Conservation (phyloP, 371 early-diverging fungal genomes). For the Chytridium lagenaria region DNA sequence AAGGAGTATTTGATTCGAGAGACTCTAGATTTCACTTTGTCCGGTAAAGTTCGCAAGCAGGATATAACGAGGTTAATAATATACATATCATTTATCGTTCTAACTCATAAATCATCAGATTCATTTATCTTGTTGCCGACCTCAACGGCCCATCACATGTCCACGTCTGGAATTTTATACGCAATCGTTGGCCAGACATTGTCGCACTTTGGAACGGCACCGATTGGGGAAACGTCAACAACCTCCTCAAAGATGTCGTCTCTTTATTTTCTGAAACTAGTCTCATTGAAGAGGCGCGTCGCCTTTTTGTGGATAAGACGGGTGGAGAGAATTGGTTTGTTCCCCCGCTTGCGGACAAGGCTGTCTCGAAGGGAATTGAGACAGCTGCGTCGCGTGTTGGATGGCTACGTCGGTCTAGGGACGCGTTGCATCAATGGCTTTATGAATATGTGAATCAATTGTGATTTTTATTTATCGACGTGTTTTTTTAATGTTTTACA, state of each 20-base stretch:
- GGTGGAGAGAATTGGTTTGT: conserved; percentile 62
- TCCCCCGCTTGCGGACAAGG: conserved; percentile 29
- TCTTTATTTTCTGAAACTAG: conserved; percentile 70
- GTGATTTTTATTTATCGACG: not conserved
- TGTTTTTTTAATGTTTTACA: no score
- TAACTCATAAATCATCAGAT: conserved; percentile 52
- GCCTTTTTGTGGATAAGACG: conserved; percentile 77
- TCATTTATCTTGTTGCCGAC: conserved; percentile 37
- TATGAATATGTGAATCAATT: not conserved
- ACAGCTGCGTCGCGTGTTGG: conserved; percentile 14
- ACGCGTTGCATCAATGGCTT: conserved; percentile 37
- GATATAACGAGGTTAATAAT: conserved; percentile 72
- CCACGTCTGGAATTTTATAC: conserved; percentile 78
- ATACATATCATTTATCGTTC: conserved; percentile 57
- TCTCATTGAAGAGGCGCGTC: conserved; percentile 70
- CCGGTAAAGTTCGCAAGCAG: conserved; percentile 66
- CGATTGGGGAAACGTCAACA: conserved; percentile 62
- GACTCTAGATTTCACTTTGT: conserved; percentile 70
- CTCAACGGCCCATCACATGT: conserved; percentile 51
- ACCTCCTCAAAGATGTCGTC: conserved; percentile 72
- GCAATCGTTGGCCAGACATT: conserved; percentile 69
- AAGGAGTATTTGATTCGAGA: conserved; percentile 62
- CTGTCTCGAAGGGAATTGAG: conserved; percentile 37
- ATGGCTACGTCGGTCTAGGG: conserved; percentile 56
- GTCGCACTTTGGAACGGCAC: conserved; percentile 14